Percentiles rank a stretch among this genome's conserved stretches.
These are phyloP conservation scores for Lentinus tigrinus DNA, from an alignment of 768 basidiomycete genomes.

Conservation along the genomic window DNA sequence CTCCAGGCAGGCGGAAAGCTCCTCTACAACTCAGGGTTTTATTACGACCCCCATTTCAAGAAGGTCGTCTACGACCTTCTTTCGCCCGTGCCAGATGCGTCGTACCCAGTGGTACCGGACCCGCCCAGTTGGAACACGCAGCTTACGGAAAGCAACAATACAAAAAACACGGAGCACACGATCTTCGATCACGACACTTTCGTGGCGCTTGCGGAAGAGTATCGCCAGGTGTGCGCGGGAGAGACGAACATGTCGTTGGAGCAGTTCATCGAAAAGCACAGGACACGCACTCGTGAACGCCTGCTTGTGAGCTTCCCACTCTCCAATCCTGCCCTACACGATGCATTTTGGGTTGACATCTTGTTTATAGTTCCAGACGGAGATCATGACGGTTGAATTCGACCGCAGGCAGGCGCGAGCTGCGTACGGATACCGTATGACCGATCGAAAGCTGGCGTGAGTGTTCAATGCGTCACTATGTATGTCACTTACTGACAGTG, in stretches of 20 bases:
- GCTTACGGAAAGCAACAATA: no score
- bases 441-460: not conserved
- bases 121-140: no score
- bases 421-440: no score
- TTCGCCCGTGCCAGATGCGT: not conserved
- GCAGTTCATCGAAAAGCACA: not conserved
- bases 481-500: not conserved
- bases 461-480: not conserved
- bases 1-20: not conserved
- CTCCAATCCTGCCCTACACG: no score
- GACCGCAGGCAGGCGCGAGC: no score
- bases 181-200: constrained; percentile 2
- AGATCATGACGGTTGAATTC: no score
- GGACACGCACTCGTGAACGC: not conserved
- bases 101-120: not conserved
- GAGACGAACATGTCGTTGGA: not conserved
- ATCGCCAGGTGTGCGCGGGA: not conserved
- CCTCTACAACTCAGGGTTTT: not conserved
- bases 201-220: not conserved
- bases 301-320: not conserved
- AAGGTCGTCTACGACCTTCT: not conserved
- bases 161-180: not conserved
- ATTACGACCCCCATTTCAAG: not conserved
- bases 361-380: no score
- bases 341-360: not conserved